Evolutionary conservation across 768 basidiomycete species (phyloP).

Genomic region (Leccinum incarnatum): DNA sequence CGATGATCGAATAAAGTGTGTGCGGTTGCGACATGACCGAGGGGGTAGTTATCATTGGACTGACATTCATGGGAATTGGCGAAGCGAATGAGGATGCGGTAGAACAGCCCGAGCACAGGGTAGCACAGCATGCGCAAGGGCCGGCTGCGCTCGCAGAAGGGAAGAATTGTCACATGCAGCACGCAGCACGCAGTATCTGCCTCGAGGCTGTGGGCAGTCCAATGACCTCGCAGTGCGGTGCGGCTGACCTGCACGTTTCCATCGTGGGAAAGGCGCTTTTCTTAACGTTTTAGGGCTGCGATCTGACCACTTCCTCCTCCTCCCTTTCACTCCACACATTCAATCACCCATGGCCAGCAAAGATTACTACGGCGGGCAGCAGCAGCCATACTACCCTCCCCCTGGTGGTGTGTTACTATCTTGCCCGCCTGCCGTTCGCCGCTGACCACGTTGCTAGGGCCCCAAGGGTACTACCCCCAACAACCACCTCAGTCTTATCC

Average conservation of each 20-base stretch:
- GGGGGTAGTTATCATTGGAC: background rate
- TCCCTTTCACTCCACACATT: constrained; percentile 10
- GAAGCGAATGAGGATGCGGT: background rate
- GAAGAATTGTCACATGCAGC: background rate
- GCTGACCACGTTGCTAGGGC: constrained; percentile 42
- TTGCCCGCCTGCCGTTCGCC: background rate
- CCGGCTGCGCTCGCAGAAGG: background rate
- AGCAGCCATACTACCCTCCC: constrained; percentile 55
- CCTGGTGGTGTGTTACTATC: constrained; percentile 38
- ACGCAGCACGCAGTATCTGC: constrained; percentile 13
- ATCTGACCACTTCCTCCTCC: constrained; percentile 9
- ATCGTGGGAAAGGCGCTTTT: constrained; percentile 23
- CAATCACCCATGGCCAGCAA: constrained; percentile 58
- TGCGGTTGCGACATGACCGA: background rate
- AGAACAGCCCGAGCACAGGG: constrained; percentile 7
- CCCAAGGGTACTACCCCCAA: constrained; percentile 69
- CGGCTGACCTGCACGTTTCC: background rate
- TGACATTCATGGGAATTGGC: constrained; percentile 22
- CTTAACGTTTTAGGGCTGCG: constrained; percentile 26
- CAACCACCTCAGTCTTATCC: constrained; percentile 73
- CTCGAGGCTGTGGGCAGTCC: constrained; percentile 19
- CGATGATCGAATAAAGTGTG: background rate
- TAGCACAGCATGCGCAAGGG: constrained; percentile 6
- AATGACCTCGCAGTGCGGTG: background rate
- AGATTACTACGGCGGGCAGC: constrained; percentile 64